Percentiles rank a stretch among this genome's conserved stretches.
phyloP scores from a whole-genome alignment of 2,329 filamentous ascomycete species.

The Phoma sp. region DNA sequence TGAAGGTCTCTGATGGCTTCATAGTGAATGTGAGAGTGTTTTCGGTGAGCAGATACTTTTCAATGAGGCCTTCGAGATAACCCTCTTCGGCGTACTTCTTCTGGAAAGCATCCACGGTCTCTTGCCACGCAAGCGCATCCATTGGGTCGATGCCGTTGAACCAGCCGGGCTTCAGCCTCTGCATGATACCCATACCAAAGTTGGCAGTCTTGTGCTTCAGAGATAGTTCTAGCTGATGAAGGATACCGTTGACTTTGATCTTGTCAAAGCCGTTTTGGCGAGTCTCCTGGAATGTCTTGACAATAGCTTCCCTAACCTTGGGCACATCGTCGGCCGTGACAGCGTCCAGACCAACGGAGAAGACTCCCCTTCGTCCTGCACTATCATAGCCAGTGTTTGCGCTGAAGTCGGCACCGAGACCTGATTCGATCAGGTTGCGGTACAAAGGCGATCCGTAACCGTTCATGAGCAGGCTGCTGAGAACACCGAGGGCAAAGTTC shows the following conservation, averaged over 20 bases:
- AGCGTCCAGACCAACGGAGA: slow-evolving; percentile 91
- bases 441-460: slow-evolving; percentile 96
- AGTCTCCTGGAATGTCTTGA: slow-evolving; percentile 73
- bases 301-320: slow-evolving; percentile 77
- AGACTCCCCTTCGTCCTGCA: slow-evolving; percentile 78
- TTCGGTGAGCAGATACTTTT: slow-evolving; percentile 90
- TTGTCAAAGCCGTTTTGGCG: slow-evolving; percentile 82
- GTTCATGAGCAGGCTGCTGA: slow-evolving; percentile 86
- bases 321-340: slow-evolving; percentile 81
- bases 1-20: slow-evolving; percentile 80
- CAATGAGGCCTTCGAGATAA: slow-evolving; percentile 83
- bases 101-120: slow-evolving; percentile 85
- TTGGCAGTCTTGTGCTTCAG: slow-evolving; percentile 96
- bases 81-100: slow-evolving; percentile 73
- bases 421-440: slow-evolving; percentile 84
- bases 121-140: slow-evolving; percentile 89
- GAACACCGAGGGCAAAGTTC: slow-evolving; percentile 82
- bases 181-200: slow-evolving; percentile 90
- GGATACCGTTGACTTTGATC: slow-evolving; percentile 88
- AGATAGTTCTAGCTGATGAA: slow-evolving; percentile 92
- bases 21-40: slow-evolving; percentile 92
- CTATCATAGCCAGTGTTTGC: slow-evolving; percentile 93
- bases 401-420: slow-evolving; percentile 90
- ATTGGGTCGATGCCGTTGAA: slow-evolving; percentile 96
- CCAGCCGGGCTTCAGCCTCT: slow-evolving; percentile 89